These are phyloP conservation scores for Papiliotrema laurentii DNA, from an alignment of 1,284 basidiomycete genomes.

Conservation along the genomic window DNA sequence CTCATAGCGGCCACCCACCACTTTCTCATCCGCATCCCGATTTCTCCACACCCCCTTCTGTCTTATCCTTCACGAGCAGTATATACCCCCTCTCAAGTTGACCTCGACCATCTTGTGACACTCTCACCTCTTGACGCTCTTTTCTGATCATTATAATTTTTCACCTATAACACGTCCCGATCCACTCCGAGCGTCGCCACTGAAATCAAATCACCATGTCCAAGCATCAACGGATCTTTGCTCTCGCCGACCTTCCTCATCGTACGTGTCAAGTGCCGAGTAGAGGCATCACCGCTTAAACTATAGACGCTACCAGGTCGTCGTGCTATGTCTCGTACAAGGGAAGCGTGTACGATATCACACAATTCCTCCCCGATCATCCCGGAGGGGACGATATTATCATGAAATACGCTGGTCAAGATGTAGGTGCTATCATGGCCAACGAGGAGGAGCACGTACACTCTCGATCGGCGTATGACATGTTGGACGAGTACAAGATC, in stretches of 20 bases:
- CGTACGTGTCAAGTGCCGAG: background rate
- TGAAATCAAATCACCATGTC: background rate
- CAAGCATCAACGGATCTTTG: conserved; percentile 7
- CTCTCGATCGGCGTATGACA: conserved; percentile 84
- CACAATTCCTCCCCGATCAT: conserved; percentile 52
- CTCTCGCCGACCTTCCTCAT: conserved; percentile 6
- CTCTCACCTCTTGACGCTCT: background rate
- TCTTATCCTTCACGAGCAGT: too few species aligned
- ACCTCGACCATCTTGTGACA: background rate
- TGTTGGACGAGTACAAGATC: conserved; percentile 81
- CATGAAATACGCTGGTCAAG: conserved; percentile 69
- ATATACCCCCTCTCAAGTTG: too few species aligned
- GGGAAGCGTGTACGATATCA: conserved; percentile 52
- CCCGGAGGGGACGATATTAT: conserved; percentile 54
- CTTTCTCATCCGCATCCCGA: background rate
- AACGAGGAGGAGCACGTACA: conserved; percentile 86
- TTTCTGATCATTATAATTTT: background rate
- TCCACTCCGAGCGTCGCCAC: conserved; percentile 1
- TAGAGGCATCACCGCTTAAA: background rate
- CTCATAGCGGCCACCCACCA: background rate
- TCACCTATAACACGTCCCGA: background rate
- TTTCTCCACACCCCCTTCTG: too few species aligned
- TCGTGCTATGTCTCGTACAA: conserved; percentile 46
- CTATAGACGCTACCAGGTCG: conserved; percentile 35
- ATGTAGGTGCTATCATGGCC: conserved; percentile 76